These are phyloP conservation scores for Mycena alexandri DNA, from an alignment of 768 basidiomycete species.

Conservation along the genomic window DNA sequence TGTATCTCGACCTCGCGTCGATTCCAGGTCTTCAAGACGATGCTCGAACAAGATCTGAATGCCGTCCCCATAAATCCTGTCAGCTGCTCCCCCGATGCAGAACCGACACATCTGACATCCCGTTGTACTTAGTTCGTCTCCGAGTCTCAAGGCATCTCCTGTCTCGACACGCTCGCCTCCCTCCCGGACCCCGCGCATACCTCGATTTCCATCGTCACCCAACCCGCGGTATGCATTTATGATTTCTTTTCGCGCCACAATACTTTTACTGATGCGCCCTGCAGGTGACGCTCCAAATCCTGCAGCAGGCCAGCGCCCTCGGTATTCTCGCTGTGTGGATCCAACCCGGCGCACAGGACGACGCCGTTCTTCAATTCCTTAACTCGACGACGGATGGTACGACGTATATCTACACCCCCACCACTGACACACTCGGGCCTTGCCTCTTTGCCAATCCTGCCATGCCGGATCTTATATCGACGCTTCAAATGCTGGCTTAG, in stretches of 20 bases:
- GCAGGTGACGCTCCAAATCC: constrained; percentile 64
- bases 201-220: constrained; percentile 68
- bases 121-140: constrained; percentile 9
- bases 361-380: constrained; percentile 47
- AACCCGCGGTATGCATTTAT: too few species aligned
- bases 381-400: constrained; percentile 12
- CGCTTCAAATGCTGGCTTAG: constrained; percentile 4
- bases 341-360: constrained; percentile 72
- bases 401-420: constrained; percentile 24
- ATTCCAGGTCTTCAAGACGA: constrained; percentile 72
- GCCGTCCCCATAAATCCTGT: constrained; percentile 69
- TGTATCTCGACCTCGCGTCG: too few species aligned
- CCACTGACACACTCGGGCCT: too few species aligned
- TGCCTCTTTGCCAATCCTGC: too few species aligned
- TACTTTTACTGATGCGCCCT: too few species aligned
- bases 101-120: background rate
- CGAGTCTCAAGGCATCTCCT: constrained; percentile 59
- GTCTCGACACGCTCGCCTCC: constrained; percentile 55
- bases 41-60: constrained; percentile 54
- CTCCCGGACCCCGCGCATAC: constrained; percentile 61
- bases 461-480: constrained; percentile 28
- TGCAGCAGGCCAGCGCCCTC: constrained; percentile 61
- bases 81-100: background rate
- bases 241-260: too few species aligned
- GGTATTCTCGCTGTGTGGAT: constrained; percentile 69